A percentile compares a stretch with the other conserved stretches of the same genome.
phyloP scores from a whole-genome alignment of 2,329 filamentous ascomycete species.

The Sporothrix pallida region DNA sequence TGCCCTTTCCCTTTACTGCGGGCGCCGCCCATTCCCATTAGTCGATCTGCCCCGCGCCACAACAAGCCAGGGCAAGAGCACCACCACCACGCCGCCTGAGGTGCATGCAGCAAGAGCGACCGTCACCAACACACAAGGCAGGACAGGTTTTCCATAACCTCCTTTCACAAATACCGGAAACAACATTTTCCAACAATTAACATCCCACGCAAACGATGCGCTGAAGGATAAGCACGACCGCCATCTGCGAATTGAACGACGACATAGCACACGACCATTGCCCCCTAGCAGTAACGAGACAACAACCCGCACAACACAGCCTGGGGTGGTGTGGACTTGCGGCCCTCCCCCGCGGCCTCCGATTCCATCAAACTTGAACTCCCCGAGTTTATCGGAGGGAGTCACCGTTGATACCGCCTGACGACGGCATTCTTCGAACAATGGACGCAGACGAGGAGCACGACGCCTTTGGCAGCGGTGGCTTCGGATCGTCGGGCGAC shows the following conservation, averaged over 20 bases:
- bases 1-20: constrained; percentile 25
- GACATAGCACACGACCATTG: constrained; percentile 13
- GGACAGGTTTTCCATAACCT: constrained; percentile 4
- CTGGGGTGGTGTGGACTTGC: constrained; percentile 23
- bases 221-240: not conserved
- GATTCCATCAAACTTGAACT: not conserved
- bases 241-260: not conserved
- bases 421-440: not conserved
- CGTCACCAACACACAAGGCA: constrained; percentile 2
- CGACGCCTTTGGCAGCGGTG: constrained; percentile 31
- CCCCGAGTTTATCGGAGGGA: not conserved
- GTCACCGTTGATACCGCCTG: not conserved
- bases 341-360: constrained; percentile 20
- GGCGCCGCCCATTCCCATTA: constrained; percentile 15
- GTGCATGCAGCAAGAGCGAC: constrained; percentile 6
- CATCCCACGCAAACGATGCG: constrained; percentile 13
- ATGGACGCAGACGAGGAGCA: constrained; percentile 31
- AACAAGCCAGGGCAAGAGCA: constrained; percentile 23
- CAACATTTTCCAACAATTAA: not conserved
- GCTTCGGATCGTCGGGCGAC: constrained; percentile 33
- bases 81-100: constrained; percentile 7
- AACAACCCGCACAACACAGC: not conserved
- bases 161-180: not conserved
- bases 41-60: constrained; percentile 33
- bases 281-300: not conserved